Conservation (phyloP, 2,329 filamentous ascomycete species). For the Beauveria caledonica region DNA sequence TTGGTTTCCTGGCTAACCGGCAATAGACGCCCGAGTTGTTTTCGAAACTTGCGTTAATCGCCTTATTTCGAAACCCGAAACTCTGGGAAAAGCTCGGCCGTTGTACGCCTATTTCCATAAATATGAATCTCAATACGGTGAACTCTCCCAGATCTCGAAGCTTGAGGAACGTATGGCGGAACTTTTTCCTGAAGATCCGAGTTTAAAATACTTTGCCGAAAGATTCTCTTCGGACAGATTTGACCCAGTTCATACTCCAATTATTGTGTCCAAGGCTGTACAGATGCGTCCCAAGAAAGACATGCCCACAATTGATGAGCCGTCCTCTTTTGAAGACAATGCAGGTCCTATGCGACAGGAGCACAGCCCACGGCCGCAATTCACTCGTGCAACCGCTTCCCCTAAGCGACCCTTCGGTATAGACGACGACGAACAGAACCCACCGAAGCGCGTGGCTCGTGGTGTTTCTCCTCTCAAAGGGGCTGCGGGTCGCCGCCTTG, state of each 20-base stretch:
- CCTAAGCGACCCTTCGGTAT: constrained; percentile 53
- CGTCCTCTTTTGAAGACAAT: constrained; percentile 36
- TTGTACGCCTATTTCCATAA: constrained; percentile 90
- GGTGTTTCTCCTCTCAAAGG: constrained; percentile 92
- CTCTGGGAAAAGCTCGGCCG: constrained; percentile 66
- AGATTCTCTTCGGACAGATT: constrained; percentile 67
- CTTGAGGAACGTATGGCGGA: constrained; percentile 89
- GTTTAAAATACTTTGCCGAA: constrained; percentile 63
- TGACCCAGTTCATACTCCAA: constrained; percentile 71
- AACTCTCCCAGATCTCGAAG: constrained; percentile 82
- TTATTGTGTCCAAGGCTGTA: constrained; percentile 71
- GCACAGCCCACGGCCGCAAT: constrained; percentile 41
- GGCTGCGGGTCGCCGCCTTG: constrained; percentile 74
- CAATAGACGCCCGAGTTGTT: constrained; percentile 78
- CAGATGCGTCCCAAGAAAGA: constrained; percentile 62
- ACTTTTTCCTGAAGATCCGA: constrained; percentile 83
- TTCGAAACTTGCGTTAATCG: constrained; percentile 91
- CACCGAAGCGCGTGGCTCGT: constrained; percentile 77
- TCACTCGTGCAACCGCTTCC: constrained; percentile 40
- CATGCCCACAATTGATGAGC: constrained; percentile 47
- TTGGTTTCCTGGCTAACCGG: constrained; percentile 14
- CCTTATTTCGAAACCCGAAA: constrained; percentile 68
- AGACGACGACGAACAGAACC: constrained; percentile 66
- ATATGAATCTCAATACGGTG: constrained; percentile 90
- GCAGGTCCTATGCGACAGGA: constrained; percentile 30